Conservation (phyloP, 805 yeast genomes). For the Lipomyces sp. region DNA sequence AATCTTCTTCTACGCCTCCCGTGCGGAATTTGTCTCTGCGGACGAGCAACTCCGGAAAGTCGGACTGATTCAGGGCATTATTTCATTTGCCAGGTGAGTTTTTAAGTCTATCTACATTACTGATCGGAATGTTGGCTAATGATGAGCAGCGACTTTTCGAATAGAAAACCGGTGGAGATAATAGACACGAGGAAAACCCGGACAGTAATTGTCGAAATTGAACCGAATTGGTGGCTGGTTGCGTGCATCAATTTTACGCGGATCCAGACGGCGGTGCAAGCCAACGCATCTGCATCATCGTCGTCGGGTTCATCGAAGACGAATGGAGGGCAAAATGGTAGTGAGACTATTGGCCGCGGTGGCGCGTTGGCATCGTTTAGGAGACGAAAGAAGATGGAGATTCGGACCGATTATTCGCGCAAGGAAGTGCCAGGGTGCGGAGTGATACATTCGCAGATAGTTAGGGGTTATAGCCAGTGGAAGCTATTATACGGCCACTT, state of each 20-base stretch:
- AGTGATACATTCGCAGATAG: conserved; percentile 32
- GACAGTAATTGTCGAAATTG: conserved; percentile 35
- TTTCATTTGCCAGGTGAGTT: conserved; percentile 35
- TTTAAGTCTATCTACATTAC: not conserved
- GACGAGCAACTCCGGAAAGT: conserved; percentile 36
- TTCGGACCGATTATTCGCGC: conserved; percentile 32
- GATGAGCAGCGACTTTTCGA: conserved; percentile 30
- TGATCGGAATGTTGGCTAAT: not conserved
- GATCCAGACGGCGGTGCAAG: conserved; percentile 25
- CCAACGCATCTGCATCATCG: conserved; percentile 5
- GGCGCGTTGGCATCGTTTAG: conserved; percentile 31
- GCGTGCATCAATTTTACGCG: conserved; percentile 33
- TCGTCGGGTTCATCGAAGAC: conserved; percentile 8
- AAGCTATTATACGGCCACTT: conserved; percentile 28
- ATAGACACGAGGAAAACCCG: conserved; percentile 36
- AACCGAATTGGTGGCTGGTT: conserved; percentile 37
- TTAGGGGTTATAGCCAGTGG: conserved; percentile 35
- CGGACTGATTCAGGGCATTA: conserved; percentile 35
- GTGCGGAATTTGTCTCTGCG: conserved; percentile 28
- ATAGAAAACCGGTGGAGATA: conserved; percentile 34
- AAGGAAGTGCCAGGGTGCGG: conserved; percentile 35
- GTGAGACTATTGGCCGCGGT: not conserved
- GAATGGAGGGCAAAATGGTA: not conserved
- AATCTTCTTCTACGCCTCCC: conserved; percentile 33
- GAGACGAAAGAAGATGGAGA: conserved; percentile 27